Evolutionary conservation across 2,329 filamentous ascomycete genomes (phyloP), one percentile per base, ranked within the genome.

Genomic region (Talaromyces sp.): DNA sequence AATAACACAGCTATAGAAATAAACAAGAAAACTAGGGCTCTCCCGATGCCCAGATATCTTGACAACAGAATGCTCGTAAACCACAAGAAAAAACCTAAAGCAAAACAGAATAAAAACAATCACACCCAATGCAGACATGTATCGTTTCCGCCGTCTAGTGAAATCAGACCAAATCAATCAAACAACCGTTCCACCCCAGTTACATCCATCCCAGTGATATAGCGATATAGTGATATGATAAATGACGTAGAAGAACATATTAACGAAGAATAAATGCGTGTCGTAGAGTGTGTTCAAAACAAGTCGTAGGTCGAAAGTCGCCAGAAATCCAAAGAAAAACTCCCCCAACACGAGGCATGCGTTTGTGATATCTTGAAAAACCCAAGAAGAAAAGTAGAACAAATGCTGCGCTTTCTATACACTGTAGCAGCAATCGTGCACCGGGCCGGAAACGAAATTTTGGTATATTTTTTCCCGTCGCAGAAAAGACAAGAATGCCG

Each of bases 81-180:
- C 27, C 27, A 31, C 43, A 19, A 45, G 8, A 62, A 62, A 52
- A 5, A 27, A 4, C 22, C 41, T 65, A 67, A 69, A 59, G n/a
- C 33, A 61, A 65, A 65, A 31, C 7, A 31, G 7, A 31, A 31
- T 31, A 31, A 31, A 31, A 31, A 31, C 27, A 31, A 35, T 66
- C 72, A 75, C 69, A 73, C 73, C 75, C 75, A 77, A 78, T 78
- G 77, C 76, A 78, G 74, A 78, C 76, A 75, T 78, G 74, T 78
- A 77, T 78, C 77, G 75, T 78, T 78, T 76, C 77, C 77, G 75
- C 75, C 76, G 77, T 75, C 77, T 78, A 78, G 72, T 74, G 39
- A 43, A 49, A 57, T n/a, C 35, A 56, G 22, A 52, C 35, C 33
- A 57, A 61, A 64, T 41, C 22, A 72, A 73, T 47, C 50, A 63